Percentiles rank a stretch among this genome's conserved stretches.
These are phyloP conservation scores for Coemansia sp. DNA, from an alignment of 192 early-diverging fungal species.

Conservation along the genomic window DNA sequence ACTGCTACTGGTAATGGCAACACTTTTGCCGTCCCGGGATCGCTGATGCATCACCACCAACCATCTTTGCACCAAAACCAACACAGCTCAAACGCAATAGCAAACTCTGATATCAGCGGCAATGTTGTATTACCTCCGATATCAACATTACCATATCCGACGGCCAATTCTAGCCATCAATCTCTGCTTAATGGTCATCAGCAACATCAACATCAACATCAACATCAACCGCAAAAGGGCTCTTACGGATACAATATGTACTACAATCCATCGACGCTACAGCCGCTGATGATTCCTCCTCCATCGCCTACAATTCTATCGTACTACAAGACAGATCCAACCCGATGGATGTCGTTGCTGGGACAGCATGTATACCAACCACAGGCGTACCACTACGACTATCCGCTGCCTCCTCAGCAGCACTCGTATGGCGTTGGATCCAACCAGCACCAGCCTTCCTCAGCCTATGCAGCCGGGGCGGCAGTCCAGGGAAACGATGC, in stretches of 20 bases:
- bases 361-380: constrained; percentile 42
- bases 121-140: constrained; percentile 24
- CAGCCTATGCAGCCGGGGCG: constrained; percentile 23
- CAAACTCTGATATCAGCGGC: constrained; percentile 3
- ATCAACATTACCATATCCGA: constrained; percentile 10
- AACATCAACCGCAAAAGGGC: constrained; percentile 10
- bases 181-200: constrained; percentile 3
- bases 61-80: constrained; percentile 2
- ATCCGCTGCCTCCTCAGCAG: constrained; percentile 33
- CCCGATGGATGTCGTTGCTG: constrained; percentile 47
- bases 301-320: constrained; percentile 57
- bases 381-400: constrained; percentile 48
- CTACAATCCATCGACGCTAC: constrained; percentile 27
- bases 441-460: constrained; percentile 25
- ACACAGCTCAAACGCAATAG: not conserved
- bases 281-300: constrained; percentile 54
- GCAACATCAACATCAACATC: constrained; percentile 20
- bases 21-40: constrained; percentile 24
- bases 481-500: constrained; percentile 14
- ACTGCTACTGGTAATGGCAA: constrained; percentile 8
- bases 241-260: constrained; percentile 25
- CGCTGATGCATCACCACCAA: constrained; percentile 13
- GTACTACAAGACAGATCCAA: constrained; percentile 53
- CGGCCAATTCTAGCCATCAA: constrained; percentile 8
- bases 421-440: constrained; percentile 26